A percentile compares a stretch with the other conserved stretches of the same genome.
These are phyloP conservation scores for Geranomyces variabilis DNA, from an alignment of 192 early-diverging fungal species.

Conservation along the genomic window DNA sequence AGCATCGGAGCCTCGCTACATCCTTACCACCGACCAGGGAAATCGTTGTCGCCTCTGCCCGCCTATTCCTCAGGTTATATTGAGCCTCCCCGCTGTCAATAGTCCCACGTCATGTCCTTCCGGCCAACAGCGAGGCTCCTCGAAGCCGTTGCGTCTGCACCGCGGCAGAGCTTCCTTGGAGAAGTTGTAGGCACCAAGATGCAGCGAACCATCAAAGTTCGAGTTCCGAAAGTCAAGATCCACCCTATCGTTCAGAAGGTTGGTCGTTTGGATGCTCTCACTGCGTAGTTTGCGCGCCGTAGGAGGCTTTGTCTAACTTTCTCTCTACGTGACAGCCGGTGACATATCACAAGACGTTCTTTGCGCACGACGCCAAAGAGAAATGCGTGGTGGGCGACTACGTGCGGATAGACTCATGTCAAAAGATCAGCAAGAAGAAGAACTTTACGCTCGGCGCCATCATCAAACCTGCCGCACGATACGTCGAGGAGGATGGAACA, in stretches of 20 bases:
- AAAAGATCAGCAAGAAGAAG: constrained; percentile 85
- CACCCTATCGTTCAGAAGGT: constrained; percentile 90
- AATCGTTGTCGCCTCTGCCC: not conserved
- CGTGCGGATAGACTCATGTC: constrained; percentile 88
- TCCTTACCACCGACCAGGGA: not conserved
- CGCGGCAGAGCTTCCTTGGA: constrained; percentile 52
- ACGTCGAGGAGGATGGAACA: constrained; percentile 41
- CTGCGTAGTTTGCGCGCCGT: not conserved
- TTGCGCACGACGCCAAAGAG: constrained; percentile 84
- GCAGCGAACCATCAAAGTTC: constrained; percentile 90
- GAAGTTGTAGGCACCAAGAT: constrained; percentile 86
- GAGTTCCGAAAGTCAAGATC: constrained; percentile 72
- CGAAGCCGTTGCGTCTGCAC: not conserved
- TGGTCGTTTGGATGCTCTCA: not conserved
- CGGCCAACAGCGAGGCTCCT: not conserved
- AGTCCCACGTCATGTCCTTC: not conserved
- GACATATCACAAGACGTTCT: constrained; percentile 80
- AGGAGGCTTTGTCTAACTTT: not conserved
- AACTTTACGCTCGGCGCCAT: constrained; percentile 88
- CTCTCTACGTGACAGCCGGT: constrained; percentile 60
- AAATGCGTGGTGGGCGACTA: constrained; percentile 85
- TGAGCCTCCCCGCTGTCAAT: not conserved
- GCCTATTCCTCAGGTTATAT: not conserved
- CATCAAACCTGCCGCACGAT: constrained; percentile 43
- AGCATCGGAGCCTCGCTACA: not conserved